phyloP scores from a whole-genome alignment of 768 basidiomycete species.

The Lanmaoa rubissima region DNA sequence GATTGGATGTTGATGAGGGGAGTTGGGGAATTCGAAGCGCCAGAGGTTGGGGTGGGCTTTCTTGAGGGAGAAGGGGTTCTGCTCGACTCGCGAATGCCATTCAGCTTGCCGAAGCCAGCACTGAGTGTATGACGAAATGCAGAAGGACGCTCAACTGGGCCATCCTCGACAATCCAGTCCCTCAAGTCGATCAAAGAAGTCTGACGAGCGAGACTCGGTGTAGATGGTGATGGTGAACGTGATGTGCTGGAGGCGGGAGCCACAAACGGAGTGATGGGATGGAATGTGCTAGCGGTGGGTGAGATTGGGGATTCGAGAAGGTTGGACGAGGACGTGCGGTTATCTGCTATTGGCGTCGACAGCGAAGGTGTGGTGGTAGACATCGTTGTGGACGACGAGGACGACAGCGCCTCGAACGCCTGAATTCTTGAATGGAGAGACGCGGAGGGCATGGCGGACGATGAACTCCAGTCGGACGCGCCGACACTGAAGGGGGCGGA shows the following conservation, averaged over 20 bases:
- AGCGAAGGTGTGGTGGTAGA: slow-evolving; percentile 9
- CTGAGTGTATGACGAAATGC: slow-evolving; percentile 8
- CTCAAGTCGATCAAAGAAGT: slow-evolving; percentile 68
- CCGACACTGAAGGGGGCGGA: no score
- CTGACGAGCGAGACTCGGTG: slow-evolving; percentile 41
- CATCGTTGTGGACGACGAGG: slow-evolving; percentile 25
- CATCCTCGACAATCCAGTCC: slow-evolving; percentile 73
- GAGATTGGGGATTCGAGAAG: slow-evolving; percentile 53
- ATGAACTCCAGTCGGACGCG: background rate
- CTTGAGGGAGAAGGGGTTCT: slow-evolving; percentile 25
- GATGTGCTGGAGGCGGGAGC: slow-evolving; percentile 27
- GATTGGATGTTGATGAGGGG: slow-evolving; percentile 61
- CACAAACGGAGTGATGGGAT: slow-evolving; percentile 41
- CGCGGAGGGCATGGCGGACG: slow-evolving; percentile 40
- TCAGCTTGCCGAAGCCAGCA: slow-evolving; percentile 13
- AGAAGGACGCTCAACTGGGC: slow-evolving; percentile 34
- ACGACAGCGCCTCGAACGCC: slow-evolving; percentile 59
- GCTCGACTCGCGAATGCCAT: slow-evolving; percentile 19
- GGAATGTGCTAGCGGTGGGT: slow-evolving; percentile 41
- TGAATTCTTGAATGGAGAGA: slow-evolving; percentile 57
- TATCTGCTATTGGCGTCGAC: slow-evolving; percentile 1
- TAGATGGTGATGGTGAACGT: slow-evolving; percentile 47
- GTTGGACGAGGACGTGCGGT: slow-evolving; percentile 14
- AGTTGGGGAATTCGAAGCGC: slow-evolving; percentile 20
- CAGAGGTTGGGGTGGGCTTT: slow-evolving; percentile 1